These are phyloP conservation scores for Neofusicoccum parvum DNA, from an alignment of 2,329 filamentous ascomycete species.

Conservation along the genomic window DNA sequence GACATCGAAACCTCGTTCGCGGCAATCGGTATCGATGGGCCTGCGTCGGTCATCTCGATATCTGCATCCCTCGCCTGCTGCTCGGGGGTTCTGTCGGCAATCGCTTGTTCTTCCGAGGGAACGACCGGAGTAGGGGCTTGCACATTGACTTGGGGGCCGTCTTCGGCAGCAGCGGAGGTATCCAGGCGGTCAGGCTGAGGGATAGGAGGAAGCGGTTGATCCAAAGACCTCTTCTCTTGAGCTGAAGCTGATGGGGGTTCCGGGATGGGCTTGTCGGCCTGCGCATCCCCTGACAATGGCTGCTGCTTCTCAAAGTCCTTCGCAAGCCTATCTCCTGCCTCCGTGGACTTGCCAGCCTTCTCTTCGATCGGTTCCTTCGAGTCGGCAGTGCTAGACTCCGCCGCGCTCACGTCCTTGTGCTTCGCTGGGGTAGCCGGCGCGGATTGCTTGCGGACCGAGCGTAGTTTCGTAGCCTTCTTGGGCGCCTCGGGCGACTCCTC, in stretches of 20 bases:
- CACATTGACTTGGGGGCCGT: conserved; percentile 42
- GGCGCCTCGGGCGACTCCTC: conserved; percentile 54
- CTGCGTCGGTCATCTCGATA: conserved; percentile 66
- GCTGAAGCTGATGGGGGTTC: not conserved
- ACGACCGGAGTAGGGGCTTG: conserved; percentile 50
- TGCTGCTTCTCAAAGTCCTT: conserved; percentile 27
- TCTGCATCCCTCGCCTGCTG: conserved; percentile 55
- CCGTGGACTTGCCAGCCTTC: conserved; percentile 33
- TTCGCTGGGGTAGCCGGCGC: conserved; percentile 54
- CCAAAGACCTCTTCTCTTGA: conserved; percentile 24
- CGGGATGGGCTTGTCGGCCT: conserved; percentile 24
- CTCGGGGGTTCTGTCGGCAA: conserved; percentile 54
- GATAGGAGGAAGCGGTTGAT: conserved; percentile 31
- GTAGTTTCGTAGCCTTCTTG: conserved; percentile 43
- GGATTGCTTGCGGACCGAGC: conserved; percentile 37
- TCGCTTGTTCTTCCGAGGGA: conserved; percentile 43
- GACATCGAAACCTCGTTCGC: conserved; percentile 52
- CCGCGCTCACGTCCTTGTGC: conserved; percentile 43
- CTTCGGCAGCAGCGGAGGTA: conserved; percentile 27
- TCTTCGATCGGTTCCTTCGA: conserved; percentile 50
- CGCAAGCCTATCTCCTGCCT: conserved; percentile 25
- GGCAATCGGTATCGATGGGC: conserved; percentile 51
- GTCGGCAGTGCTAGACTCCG: conserved; percentile 48
- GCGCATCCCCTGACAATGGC: conserved; percentile 29
- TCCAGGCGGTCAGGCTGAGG: conserved; percentile 37